Conservation (phyloP, 768 basidiomycete genomes). For the Naganishia randhawae region DNA sequence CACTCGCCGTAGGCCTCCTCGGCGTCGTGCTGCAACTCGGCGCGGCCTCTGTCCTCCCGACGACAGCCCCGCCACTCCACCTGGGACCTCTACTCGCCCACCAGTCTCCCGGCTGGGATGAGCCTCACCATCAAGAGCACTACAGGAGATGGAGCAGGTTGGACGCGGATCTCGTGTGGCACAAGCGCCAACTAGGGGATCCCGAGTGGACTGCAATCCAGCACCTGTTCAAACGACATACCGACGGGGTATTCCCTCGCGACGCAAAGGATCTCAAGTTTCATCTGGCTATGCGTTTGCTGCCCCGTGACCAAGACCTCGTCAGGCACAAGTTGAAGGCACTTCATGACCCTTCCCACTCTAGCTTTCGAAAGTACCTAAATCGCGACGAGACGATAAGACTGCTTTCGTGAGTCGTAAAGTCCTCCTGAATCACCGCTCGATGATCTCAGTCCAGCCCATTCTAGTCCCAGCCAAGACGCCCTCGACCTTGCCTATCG, state of each 20-base stretch:
- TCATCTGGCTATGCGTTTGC: not conserved
- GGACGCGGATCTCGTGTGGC: not conserved
- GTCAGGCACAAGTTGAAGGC: not conserved
- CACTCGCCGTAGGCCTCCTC: not conserved
- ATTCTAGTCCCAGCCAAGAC: not conserved
- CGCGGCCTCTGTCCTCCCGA: not conserved
- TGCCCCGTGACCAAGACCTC: not conserved
- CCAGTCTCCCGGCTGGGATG: not conserved
- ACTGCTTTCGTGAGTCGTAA: not conserved
- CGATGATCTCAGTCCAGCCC: not conserved
- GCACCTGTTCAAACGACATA: too few species aligned
- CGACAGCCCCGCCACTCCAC: not conserved
- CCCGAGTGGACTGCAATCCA: not conserved
- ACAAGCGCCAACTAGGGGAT: not conserved
- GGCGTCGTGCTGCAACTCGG: not conserved
- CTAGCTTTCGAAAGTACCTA: not conserved
- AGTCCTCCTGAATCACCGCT: not conserved
- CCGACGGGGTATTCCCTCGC: not conserved
- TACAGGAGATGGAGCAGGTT: constrained; percentile 1
- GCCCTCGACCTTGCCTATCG: not conserved
- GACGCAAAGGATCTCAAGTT: not conserved
- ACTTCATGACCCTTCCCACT: not conserved
- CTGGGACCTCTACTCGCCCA: not conserved
- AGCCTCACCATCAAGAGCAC: not conserved
- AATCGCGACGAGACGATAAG: not conserved